Conservation (phyloP, 352 stramenopile species). For the Thraustotheca clavata region DNA sequence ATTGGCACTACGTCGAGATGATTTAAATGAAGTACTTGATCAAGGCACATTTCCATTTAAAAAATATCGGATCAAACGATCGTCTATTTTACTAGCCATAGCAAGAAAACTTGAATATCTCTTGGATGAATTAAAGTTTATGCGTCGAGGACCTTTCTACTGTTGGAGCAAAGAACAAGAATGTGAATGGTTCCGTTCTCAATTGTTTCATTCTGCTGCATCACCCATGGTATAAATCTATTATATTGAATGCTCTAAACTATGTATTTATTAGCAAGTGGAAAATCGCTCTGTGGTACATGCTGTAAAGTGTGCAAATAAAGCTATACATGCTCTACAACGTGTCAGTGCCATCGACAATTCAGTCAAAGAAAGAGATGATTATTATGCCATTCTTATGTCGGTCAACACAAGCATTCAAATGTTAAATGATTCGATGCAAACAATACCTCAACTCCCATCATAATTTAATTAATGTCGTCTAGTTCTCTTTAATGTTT, state of each 20-base stretch:
- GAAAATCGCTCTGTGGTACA: not conserved
- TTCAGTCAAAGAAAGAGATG: not conserved
- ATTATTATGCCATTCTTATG: slow-evolving; percentile 14
- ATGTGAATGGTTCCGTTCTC: slow-evolving; percentile 11
- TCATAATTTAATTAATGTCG: not conserved
- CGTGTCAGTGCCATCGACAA: not conserved
- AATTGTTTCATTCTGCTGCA: slow-evolving; percentile 10
- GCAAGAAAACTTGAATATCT: slow-evolving; percentile 20
- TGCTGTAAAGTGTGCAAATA: not conserved
- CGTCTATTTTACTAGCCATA: slow-evolving; percentile 8
- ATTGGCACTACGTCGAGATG: slow-evolving; percentile 3
- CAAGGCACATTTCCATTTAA: slow-evolving; percentile 13
- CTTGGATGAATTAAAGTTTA: slow-evolving; percentile 10
- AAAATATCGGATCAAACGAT: slow-evolving; percentile 6
- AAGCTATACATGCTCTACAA: not conserved
- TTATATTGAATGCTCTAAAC: not conserved
- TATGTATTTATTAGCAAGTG: not conserved
- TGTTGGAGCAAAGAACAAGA: not conserved
- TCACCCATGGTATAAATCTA: not conserved
- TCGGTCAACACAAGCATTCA: slow-evolving; percentile 1
- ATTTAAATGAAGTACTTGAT: not conserved
- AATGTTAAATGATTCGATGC: slow-evolving; percentile 11
- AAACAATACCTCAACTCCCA: not conserved
- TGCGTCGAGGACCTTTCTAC: not conserved
- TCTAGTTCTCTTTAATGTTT: not conserved